Evolutionary conservation across 352 stramenopile genomes (phyloP).

Genomic region (Pythium aristosporum): DNA sequence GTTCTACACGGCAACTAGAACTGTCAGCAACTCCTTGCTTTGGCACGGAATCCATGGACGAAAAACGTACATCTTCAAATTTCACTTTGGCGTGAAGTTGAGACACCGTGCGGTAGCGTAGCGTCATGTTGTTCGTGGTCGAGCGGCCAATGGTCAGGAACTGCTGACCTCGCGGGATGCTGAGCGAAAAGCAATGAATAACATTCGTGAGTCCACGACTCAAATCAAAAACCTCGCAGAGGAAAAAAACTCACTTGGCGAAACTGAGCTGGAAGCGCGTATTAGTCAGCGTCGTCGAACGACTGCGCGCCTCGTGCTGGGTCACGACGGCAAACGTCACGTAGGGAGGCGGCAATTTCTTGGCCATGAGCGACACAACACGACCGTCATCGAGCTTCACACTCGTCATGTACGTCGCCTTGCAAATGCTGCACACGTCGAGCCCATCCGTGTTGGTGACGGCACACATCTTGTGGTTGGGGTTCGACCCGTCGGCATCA

Average conservation of each 20-base stretch:
- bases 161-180: slow-evolving; percentile 63
- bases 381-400: slow-evolving; percentile 86
- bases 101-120: slow-evolving; percentile 84
- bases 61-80: slow-evolving; percentile 67
- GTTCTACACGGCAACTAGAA: slow-evolving; percentile 36
- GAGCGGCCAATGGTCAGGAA: slow-evolving; percentile 78
- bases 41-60: neutral
- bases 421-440: slow-evolving; percentile 91
- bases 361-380: slow-evolving; percentile 82
- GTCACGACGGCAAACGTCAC: slow-evolving; percentile 92
- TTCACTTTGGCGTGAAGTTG: slow-evolving; percentile 84
- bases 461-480: slow-evolving; percentile 87
- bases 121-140: slow-evolving; percentile 84
- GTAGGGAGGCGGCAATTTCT: slow-evolving; percentile 86
- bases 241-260: slow-evolving; percentile 60
- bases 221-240: neutral
- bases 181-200: slow-evolving; percentile 22
- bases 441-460: slow-evolving; percentile 89
- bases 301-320: slow-evolving; percentile 84
- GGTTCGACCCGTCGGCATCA: slow-evolving; percentile 70
- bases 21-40: neutral
- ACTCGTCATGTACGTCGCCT: slow-evolving; percentile 89
- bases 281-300: slow-evolving; percentile 84
- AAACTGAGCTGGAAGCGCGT: slow-evolving; percentile 93
- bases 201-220: slow-evolving; percentile 8